Conservation (phyloP, 2,329 filamentous ascomycete species). For the Falciphora oryzae region DNA sequence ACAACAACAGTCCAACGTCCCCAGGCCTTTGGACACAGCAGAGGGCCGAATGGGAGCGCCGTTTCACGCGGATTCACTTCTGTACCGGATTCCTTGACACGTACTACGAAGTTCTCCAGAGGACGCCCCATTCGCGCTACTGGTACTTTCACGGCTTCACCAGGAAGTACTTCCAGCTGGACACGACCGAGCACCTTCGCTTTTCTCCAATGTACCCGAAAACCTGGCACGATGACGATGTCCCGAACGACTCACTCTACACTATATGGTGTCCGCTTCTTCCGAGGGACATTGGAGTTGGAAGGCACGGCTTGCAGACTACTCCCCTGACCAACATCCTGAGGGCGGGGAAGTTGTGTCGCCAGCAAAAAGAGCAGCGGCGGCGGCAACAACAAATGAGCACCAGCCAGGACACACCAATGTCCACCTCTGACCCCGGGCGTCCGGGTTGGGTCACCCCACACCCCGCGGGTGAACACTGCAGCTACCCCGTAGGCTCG, state of each 20-base stretch:
- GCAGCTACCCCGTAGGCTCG: slow-evolving; percentile 5
- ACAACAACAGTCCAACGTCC: not conserved
- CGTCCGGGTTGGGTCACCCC: slow-evolving; percentile 5
- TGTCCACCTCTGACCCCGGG: not conserved
- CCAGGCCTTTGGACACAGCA: not conserved
- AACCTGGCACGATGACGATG: not conserved
- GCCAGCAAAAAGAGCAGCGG: not conserved
- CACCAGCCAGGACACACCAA: not conserved
- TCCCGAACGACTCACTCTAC: too few species aligned
- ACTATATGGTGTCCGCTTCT: slow-evolving; percentile 4
- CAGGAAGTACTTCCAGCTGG: not conserved
- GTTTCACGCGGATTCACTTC: not conserved
- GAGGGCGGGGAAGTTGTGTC: not conserved
- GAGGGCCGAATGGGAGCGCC: slow-evolving; percentile 2
- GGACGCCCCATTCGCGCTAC: not conserved
- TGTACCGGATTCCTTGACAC: not conserved
- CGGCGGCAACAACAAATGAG: not conserved
- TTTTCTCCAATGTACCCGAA: not conserved
- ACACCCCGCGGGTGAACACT: not conserved
- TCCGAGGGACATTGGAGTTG: too few species aligned
- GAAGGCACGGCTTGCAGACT: too few species aligned
- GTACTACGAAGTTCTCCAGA: not conserved
- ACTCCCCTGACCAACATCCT: not conserved
- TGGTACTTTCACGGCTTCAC: not conserved
- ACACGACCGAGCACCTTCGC: not conserved